Conservation (phyloP, 371 early-diverging fungal species). For the Mortierella sp. region DNA sequence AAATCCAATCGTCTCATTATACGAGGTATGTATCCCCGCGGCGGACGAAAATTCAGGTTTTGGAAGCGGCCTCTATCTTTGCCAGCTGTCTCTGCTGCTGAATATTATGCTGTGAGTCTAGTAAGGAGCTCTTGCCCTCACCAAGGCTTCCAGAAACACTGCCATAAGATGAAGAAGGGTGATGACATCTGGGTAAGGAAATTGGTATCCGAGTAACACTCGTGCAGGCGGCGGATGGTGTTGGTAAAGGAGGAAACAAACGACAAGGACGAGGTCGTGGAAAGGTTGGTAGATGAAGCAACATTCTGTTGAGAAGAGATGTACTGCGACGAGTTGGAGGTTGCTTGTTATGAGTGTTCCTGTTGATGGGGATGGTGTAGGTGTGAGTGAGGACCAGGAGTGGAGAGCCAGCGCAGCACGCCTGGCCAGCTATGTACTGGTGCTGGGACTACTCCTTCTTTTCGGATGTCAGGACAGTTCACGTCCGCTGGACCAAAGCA, state of each 20-base stretch:
- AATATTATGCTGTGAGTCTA: not conserved
- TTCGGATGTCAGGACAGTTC: too few species aligned
- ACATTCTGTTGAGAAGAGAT: conserved; percentile 22
- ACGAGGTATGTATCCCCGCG: conserved; percentile 18
- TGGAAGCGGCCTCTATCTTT: conserved; percentile 11
- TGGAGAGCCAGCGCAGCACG: not conserved
- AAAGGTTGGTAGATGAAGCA: conserved; percentile 41
- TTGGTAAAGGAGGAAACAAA: conserved; percentile 36
- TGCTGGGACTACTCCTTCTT: too few species aligned
- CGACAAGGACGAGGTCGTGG: conserved; percentile 43
- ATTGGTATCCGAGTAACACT: conserved; percentile 32
- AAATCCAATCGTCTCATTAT: conserved; percentile 37
- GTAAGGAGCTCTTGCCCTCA: not conserved
- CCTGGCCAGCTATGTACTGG: not conserved
- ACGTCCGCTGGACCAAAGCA: too few species aligned
- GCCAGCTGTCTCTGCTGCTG: conserved; percentile 8
- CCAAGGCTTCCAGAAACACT: not conserved
- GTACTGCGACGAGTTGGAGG: not conserved
- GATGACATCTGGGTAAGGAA: conserved; percentile 19
- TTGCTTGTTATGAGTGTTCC: not conserved
- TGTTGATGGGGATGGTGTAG: not conserved
- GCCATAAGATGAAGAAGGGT: too few species aligned
- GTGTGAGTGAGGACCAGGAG: not conserved
- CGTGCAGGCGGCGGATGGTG: conserved; percentile 22
- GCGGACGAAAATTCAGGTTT: conserved; percentile 34